Percentiles rank a stretch among this genome's conserved stretches.
Evolutionary conservation across 2,329 filamentous ascomycete genomes (phyloP).

Genomic region (Alternaria conjuncta): DNA sequence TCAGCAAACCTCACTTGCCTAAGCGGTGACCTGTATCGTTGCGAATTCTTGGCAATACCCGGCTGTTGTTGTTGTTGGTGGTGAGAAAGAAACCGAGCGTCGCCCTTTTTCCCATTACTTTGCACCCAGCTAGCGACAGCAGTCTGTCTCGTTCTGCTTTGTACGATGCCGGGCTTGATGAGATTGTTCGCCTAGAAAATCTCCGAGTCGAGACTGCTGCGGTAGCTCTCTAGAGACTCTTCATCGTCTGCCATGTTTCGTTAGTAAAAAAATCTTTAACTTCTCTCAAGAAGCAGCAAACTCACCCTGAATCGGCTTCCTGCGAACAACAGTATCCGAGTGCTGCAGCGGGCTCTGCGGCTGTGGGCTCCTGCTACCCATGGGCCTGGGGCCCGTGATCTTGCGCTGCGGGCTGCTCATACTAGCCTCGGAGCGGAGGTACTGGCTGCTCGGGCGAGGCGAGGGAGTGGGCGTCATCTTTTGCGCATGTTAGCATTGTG

Average conservation of each 20-base stretch:
- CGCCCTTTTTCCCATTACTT: neutral
- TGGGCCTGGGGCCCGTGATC: slow-evolving; percentile 58
- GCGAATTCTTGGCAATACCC: neutral
- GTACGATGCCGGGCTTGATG: neutral
- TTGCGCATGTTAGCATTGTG: slow-evolving; percentile 13
- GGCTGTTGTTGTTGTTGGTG: neutral
- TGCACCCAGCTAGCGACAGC: neutral
- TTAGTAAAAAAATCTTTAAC: slow-evolving; percentile 4
- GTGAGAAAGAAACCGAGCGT: neutral
- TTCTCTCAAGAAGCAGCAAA: neutral
- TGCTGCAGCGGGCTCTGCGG: slow-evolving; percentile 37
- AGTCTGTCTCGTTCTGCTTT: neutral
- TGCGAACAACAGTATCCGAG: slow-evolving; percentile 44
- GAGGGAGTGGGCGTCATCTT: slow-evolving; percentile 45
- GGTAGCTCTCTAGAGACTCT: slow-evolving; percentile 42
- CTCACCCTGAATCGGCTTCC: slow-evolving; percentile 46
- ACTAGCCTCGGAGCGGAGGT: slow-evolving; percentile 30
- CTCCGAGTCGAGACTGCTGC: slow-evolving; percentile 46
- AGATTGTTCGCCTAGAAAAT: slow-evolving; percentile 36
- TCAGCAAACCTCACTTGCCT: slow-evolving; percentile 7
- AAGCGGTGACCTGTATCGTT: neutral
- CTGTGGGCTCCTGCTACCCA: slow-evolving; percentile 52
- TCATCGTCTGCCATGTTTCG: slow-evolving; percentile 25
- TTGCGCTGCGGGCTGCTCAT: slow-evolving; percentile 49
- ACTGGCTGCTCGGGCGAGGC: slow-evolving; percentile 35